Evolutionary conservation across 163 green algal species (phyloP), one percentile per base, ranked within the genome.

Genomic region (Scenedesmus sp.): DNA sequence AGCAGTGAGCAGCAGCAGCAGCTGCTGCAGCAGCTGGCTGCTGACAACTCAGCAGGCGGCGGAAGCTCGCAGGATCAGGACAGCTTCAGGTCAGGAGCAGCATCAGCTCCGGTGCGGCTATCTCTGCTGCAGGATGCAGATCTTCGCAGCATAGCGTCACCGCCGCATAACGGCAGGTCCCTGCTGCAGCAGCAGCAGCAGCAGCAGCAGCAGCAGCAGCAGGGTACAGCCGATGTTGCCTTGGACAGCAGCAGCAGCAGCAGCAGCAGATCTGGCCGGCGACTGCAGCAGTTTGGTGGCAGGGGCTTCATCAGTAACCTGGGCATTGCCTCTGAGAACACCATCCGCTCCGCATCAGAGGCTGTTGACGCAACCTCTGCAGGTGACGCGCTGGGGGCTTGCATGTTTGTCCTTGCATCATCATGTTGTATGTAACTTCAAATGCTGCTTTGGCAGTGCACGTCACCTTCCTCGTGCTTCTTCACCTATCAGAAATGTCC

Each of bases 21-120:
- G 57, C 57, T 74, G 56, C 82, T 88, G 82, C 82, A 73, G 23
- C 82, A 74, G 82, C 56, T 76, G 66, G 66, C 66, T 34, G 18
- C 18, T 8, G 66, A 26, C 66, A 83, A 83, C 26, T 54, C 74
- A 57, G 74, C 74, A 23, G 66, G 66, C 18, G 66, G 7, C 7
- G 18, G 66, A 9, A 76, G 66, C 66, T 76, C 66, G 1, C 18
- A 18, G 6, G 12, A 34, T 76, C 16, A 0, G 66, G 66, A 26
- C 16, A 76, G 66, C 66, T 76, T 4, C 12, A 6, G 74, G 0
- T 55, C 74, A 57, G 74, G 26, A 18, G 74, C 26, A 57, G 26
- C 26, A 18, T 83, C 74, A 3, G 8, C 26, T 8, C 34, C 74
- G 0, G 26, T 54, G 26, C 74, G 74, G 8, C 66, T 76, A 13